Base-by-base conservation (phyloP, 1,139 yeast species). In the Geotrichum histeridarum region DNA sequence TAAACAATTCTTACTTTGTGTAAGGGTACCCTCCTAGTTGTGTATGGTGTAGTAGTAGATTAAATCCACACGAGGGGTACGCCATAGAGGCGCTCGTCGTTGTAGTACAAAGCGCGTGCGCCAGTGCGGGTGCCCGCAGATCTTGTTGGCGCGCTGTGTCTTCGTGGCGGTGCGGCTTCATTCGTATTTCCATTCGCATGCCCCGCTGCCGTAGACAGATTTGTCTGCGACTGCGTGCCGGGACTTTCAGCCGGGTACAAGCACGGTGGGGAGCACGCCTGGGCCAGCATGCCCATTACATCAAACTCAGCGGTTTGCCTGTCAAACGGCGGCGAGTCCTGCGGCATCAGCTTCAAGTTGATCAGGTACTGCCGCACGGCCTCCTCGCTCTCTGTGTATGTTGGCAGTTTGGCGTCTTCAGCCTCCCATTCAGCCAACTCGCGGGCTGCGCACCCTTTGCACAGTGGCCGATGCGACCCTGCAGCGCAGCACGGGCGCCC, bases 311-410 rank as follows among this genome's bases (percentile, higher is more conserved):
- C 11, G 33, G 44, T 53, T 2, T 47, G 32, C 11, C 57, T 53
- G 37, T 55, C 57, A 32, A 48, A 52, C 8, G 45, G 38, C 18
- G 33, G 32, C 14, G 48, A 18, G 18, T 51, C 54, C n/a, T 18
- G 14, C n/a, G 53, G 38, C 4, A 55, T 46, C 32, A 55, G 38
- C 22, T 44, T 39, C 30, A 55, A 43, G 17, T 38, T 18, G n/a
- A 54, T 38, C 5, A 57, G 51, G 35, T 55, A 47, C 36, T 39
- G 52, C 30, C 57, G 50, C 9, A 55, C 54, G 17, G 59, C 59
- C 31, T 51, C 53, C 35, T 55, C 59, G 22, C 51, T 48, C 38
- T 54, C 51, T 6, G 33, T 39, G 32, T 54, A 57, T 1, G 43
- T 12, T 1, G 56, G 59, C 14, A 55, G 45, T 11, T 47, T 46